phyloP scores from a whole-genome alignment of 495 filamentous ascomycete species.

The Tuber magnatum region DNA sequence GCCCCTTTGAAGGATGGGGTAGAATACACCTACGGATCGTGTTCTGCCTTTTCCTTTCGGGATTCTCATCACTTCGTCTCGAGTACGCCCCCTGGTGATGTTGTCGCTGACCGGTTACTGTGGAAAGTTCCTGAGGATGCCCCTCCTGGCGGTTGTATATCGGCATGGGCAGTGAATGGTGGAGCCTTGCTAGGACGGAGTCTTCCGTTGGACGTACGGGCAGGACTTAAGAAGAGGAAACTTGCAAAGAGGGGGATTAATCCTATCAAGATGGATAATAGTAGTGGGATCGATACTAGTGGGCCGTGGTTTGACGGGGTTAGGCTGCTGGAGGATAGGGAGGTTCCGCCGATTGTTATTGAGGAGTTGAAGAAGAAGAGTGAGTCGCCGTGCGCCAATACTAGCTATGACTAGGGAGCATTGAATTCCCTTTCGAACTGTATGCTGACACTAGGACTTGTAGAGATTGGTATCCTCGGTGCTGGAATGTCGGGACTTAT shows the following conservation, averaged over 20 bases:
- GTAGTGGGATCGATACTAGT: slow-evolving; percentile 51
- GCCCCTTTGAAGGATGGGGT: slow-evolving; percentile 37
- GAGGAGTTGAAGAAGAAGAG: slow-evolving; percentile 51
- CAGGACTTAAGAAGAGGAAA: slow-evolving; percentile 34
- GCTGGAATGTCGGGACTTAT: slow-evolving; percentile 64
- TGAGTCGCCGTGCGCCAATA: neutral
- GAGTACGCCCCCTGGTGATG: neutral
- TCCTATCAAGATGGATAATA: slow-evolving; percentile 46
- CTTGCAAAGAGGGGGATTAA: neutral
- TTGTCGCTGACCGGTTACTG: slow-evolving; percentile 41
- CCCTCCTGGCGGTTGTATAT: slow-evolving; percentile 47
- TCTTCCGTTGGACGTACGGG: slow-evolving; percentile 41
- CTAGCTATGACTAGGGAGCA: slow-evolving; percentile 20
- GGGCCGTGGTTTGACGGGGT: slow-evolving; percentile 68
- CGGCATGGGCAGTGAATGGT: slow-evolving; percentile 46
- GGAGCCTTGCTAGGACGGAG: slow-evolving; percentile 46
- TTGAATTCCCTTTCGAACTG: neutral
- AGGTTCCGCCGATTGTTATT: slow-evolving; percentile 50
- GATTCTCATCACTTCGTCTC: slow-evolving; percentile 42
- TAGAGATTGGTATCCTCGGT: slow-evolving; percentile 54
- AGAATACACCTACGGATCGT: slow-evolving; percentile 45
- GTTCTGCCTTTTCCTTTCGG: slow-evolving; percentile 21
- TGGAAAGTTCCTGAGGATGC: slow-evolving; percentile 51
- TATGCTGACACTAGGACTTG: neutral
- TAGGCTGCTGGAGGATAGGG: slow-evolving; percentile 52